A percentile compares a stretch with the other conserved stretches of the same genome.
Conservation (phyloP, 169 alveolate species). For the Fabrea salina region DNA sequence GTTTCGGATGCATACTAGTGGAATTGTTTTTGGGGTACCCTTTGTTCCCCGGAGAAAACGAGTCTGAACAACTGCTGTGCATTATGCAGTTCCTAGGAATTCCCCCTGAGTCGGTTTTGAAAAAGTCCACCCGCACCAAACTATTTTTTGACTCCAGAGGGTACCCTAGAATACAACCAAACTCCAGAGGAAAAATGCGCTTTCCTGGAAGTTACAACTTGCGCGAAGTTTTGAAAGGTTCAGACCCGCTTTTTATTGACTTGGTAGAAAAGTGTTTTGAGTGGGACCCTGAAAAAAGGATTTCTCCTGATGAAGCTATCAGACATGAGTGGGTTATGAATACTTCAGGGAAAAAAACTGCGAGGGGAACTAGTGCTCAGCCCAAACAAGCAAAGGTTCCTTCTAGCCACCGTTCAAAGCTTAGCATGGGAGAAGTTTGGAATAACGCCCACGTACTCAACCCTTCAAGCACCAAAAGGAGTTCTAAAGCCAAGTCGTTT, state of each 20-base stretch:
- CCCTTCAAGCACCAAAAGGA: too few relatives aligned
- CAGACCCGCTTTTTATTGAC: too few relatives aligned
- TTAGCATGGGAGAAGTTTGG: too few relatives aligned
- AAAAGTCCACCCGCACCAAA: slow-evolving; percentile 54
- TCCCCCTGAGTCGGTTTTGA: slow-evolving; percentile 59
- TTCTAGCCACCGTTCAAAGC: too few relatives aligned
- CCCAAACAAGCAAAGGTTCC: too few relatives aligned
- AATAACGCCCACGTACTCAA: too few relatives aligned
- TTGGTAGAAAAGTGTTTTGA: slow-evolving; percentile 54
- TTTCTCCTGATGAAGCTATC: slow-evolving; percentile 65
- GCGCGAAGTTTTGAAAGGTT: slow-evolving; percentile 39
- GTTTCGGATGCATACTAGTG: slow-evolving; percentile 66
- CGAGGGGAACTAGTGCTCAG: too few relatives aligned
- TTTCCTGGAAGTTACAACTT: slow-evolving; percentile 47
- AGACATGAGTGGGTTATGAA: slow-evolving; percentile 65
- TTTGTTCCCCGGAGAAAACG: slow-evolving; percentile 75
- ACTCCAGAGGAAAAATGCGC: slow-evolving; percentile 57
- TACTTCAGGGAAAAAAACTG: too few relatives aligned
- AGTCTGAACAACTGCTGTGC: slow-evolving; percentile 64
- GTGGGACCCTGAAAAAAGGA: slow-evolving; percentile 67
- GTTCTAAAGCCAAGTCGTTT: too few relatives aligned
- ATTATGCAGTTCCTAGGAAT: slow-evolving; percentile 71
- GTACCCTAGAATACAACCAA: slow-evolving; percentile 43
- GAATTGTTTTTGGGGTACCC: slow-evolving; percentile 66
- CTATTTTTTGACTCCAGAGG: slow-evolving; percentile 71